Evolutionary conservation across 129 eudicot genomes (phyloP), one percentile per base, ranked within the genome.

Genomic region (Deinandra increscens): DNA sequence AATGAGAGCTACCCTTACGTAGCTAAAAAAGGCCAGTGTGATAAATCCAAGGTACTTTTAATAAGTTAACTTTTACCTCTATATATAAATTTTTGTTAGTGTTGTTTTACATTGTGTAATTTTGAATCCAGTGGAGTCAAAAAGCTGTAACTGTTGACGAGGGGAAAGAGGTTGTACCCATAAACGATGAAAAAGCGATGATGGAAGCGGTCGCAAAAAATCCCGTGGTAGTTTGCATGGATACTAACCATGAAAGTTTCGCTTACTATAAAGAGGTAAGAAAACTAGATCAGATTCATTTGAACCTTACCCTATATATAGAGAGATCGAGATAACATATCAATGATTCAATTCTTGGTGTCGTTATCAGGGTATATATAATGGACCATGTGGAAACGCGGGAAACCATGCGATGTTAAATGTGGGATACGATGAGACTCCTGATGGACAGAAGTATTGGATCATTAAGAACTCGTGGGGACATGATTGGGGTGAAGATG

Each of bases 181-280:
- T 14, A 1, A 80, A 80, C 48, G 63, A 80, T 29, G 95, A 87
- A 78, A 65, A 46, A 15, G 88, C 88, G 4, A 61, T 87, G 22
- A 46, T 82, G 48, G 80, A 82, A 78, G 95, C 90, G 46, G 90
- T 58, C 29, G 86, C 88, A 10, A 78, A 80, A 43, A 88, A 87
- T 56, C 90, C 90, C 6, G 38, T 87, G 2, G 48, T 87, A 7
- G 81, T 87, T 6, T 82, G 84, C 39, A 82, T 84, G 5, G 95
- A 87, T 19, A 81, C 87, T 12, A 79, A 78, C 14, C 77, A 84
- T 43, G 56, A 66, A 4, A 83, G 78, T 59, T 75, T 82, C 51
- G 82, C 78, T 82, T 80, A 82, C 77, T 85, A 88, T 60, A 72
- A 80, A 9, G 86, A 12, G 53, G 53, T 46, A 14, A 12, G 0